These are phyloP conservation scores for sweet orange (Citrus sinensis) DNA, from an alignment of 345 rosid genomes.

Conservation along the genomic window DVS_A1.0 CM039166.1:19388501-19389000, in stretches of 20 bases:
- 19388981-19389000: too few relatives aligned
- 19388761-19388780: not conserved
- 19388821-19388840: too few relatives aligned
- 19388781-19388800: not conserved
- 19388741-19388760: not conserved
- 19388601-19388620: not conserved
- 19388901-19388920: too few relatives aligned
- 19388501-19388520: not conserved
- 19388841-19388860: too few relatives aligned
- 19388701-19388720: not conserved
- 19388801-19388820: not conserved
- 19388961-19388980: too few relatives aligned
- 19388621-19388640: not conserved
- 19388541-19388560: conserved; percentile 3
- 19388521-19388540: not conserved
- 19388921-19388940: too few relatives aligned
- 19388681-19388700: not conserved
- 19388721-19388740: not conserved
- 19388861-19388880: too few relatives aligned
- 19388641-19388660: conserved; percentile 1
- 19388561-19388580: not conserved
- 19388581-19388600: not conserved
- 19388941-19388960: too few relatives aligned
- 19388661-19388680: not conserved
- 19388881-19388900: too few relatives aligned